phyloP scores from a whole-genome alignment of 1,139 yeast species.

The Protomyces pachydermus region DNA sequence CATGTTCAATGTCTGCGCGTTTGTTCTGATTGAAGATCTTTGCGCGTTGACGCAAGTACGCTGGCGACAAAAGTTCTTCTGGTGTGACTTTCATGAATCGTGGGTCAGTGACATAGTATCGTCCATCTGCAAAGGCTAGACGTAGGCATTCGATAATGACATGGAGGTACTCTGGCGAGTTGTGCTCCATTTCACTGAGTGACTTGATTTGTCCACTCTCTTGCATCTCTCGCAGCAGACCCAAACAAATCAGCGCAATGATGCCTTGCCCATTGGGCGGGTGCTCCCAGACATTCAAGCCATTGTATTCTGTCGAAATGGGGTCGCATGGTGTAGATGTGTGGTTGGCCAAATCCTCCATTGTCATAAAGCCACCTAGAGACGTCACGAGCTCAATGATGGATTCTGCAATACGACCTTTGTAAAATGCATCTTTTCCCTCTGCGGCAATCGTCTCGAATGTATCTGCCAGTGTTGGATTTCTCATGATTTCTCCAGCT shows the following conservation, averaged over 20 bases:
- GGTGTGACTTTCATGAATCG: conserved; percentile 32
- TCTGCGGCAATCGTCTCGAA: conserved; percentile 50
- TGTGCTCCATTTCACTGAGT: conserved; percentile 51
- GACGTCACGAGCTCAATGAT: conserved; percentile 52
- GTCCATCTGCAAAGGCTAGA: conserved; percentile 70
- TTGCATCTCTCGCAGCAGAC: conserved; percentile 56
- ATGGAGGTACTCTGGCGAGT: conserved; percentile 68
- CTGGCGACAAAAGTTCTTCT: conserved; percentile 39
- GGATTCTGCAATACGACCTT: conserved; percentile 61
- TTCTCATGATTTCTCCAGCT: conserved; percentile 58
- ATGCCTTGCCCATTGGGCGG: conserved; percentile 83
- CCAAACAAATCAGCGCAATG: conserved; percentile 65
- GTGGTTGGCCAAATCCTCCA: conserved; percentile 55
- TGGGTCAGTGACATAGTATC: conserved; percentile 64
- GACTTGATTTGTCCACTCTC: conserved; percentile 46
- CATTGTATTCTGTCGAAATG: conserved; percentile 48
- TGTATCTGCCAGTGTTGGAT: conserved; percentile 52
- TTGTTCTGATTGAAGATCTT: conserved; percentile 44
- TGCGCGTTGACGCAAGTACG: conserved; percentile 52
- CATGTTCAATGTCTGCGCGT: conserved; percentile 47
- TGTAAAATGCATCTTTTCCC: conserved; percentile 65
- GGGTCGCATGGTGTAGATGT: conserved; percentile 60
- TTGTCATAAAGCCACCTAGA: conserved; percentile 54
- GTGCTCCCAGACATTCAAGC: conserved; percentile 57
- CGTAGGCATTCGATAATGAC: conserved; percentile 64